Conservation (phyloP, 768 basidiomycete genomes). For the Gyrodon lividus region DNA sequence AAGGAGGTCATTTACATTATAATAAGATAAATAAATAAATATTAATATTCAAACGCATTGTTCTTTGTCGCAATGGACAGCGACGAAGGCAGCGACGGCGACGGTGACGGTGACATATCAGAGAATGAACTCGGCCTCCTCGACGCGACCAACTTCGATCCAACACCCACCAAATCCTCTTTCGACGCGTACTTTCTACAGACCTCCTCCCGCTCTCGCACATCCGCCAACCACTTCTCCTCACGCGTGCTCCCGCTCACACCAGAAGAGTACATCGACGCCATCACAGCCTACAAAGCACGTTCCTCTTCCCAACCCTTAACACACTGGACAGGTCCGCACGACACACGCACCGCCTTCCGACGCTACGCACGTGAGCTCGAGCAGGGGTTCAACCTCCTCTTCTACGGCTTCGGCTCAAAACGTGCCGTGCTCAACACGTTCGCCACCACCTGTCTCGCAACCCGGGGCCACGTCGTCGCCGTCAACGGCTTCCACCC, state of each 20-base stretch:
- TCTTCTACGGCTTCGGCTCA: conserved; percentile 89
- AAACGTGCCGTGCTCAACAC: conserved; percentile 76
- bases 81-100: conserved; percentile 29
- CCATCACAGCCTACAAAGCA: conserved; percentile 24
- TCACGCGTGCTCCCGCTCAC: conserved; percentile 68
- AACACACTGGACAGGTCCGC: conserved; percentile 22
- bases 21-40: conserved; percentile 13
- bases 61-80: conserved; percentile 7
- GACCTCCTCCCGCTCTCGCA: conserved; percentile 59
- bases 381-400: conserved; percentile 78
- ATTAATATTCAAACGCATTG: neutral
- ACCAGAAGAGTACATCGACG: conserved; percentile 53
- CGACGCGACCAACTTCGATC: conserved; percentile 12
- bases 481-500: conserved; percentile 80
- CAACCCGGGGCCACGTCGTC: conserved; percentile 66
- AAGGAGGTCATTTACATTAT: neutral
- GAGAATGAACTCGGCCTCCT: conserved; percentile 24
- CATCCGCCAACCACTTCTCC: conserved; percentile 81
- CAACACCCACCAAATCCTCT: conserved; percentile 37
- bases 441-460: conserved; percentile 60
- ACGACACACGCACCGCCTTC: conserved; percentile 38
- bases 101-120: conserved; percentile 27
- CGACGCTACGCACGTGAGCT: conserved; percentile 70
- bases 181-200: conserved; percentile 88
- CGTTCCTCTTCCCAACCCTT: neutral